phyloP scores from a whole-genome alignment of 495 filamentous ascomycete species.

The Neurospora pannonica region DNA sequence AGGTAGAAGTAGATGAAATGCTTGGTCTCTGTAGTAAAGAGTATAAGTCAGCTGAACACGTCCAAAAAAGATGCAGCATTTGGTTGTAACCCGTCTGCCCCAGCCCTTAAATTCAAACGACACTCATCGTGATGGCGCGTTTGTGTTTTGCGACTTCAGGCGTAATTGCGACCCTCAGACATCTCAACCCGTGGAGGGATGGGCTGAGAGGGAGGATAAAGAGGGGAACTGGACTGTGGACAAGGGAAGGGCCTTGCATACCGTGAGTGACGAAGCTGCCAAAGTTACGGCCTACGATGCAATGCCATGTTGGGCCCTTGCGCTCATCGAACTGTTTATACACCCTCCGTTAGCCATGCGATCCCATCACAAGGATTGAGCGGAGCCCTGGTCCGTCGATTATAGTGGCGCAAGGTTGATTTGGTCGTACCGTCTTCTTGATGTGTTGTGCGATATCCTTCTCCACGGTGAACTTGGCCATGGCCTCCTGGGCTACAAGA shows the following conservation, averaged over 20 bases:
- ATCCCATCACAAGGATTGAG: conserved; percentile 1
- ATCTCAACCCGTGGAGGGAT: background rate
- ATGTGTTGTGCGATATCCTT: conserved; percentile 47
- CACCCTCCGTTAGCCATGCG: conserved; percentile 5
- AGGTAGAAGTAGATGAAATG: conserved; percentile 99
- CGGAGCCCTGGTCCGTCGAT: conserved; percentile 78
- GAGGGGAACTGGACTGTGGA: background rate
- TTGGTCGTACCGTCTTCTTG: conserved; percentile 7
- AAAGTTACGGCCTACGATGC: conserved; percentile 96
- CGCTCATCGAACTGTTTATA: conserved; percentile 68
- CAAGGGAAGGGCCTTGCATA: conserved; percentile 28
- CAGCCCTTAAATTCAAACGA: background rate
- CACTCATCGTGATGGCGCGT: background rate
- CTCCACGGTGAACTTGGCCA: conserved; percentile 86
- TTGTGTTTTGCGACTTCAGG: background rate
- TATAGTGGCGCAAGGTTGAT: background rate
- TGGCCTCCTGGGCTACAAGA: conserved; percentile 74
- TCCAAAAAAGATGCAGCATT: background rate
- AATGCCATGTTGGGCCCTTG: conserved; percentile 96
- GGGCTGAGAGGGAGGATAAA: background rate
- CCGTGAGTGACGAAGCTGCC: conserved; percentile 98
- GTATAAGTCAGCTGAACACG: background rate
- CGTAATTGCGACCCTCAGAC: background rate
- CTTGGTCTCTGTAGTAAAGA: conserved; percentile 65
- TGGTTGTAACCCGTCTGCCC: background rate